Conservation (phyloP, 352 stramenopile genomes). For the Phytophthora tubulina region DNA sequence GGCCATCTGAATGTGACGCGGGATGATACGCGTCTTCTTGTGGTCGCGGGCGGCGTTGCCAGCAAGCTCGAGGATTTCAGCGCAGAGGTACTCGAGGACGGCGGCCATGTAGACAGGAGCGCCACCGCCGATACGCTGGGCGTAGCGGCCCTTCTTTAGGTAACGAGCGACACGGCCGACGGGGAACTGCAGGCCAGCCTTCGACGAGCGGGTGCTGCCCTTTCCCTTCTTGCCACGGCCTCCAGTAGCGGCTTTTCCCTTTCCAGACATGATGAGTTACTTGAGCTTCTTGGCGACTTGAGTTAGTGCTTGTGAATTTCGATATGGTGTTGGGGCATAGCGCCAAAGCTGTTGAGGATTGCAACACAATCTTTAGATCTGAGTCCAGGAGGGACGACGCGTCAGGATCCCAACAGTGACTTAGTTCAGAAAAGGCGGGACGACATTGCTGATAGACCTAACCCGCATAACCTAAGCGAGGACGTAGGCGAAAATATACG, state of each 20-base stretch:
- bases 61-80: constrained; percentile 96
- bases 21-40: constrained; percentile 98
- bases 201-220: constrained; percentile 75
- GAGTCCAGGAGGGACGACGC: constrained; percentile 21
- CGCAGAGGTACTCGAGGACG: constrained; percentile 95
- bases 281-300: constrained; percentile 39
- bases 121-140: constrained; percentile 91
- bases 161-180: constrained; percentile 95
- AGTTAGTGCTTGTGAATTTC: constrained; percentile 41
- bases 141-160: constrained; percentile 93
- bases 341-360: background rate
- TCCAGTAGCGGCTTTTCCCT: constrained; percentile 79
- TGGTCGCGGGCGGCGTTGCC: constrained; percentile 96
- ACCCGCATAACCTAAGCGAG: constrained; percentile 16
- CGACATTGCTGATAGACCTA: constrained; percentile 13
- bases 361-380: constrained; percentile 4
- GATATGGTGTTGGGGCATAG: constrained; percentile 22
- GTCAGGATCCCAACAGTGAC: background rate
- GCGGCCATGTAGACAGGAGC: constrained; percentile 96
- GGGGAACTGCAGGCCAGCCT: constrained; percentile 96
- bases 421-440: background rate
- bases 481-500: constrained; percentile 20
- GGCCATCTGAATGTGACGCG: constrained; percentile 96
- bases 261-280: constrained; percentile 70
- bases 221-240: constrained; percentile 82